Conservation (phyloP, 2,329 filamentous ascomycete species). For the Sarocladium brachiariae region DNA sequence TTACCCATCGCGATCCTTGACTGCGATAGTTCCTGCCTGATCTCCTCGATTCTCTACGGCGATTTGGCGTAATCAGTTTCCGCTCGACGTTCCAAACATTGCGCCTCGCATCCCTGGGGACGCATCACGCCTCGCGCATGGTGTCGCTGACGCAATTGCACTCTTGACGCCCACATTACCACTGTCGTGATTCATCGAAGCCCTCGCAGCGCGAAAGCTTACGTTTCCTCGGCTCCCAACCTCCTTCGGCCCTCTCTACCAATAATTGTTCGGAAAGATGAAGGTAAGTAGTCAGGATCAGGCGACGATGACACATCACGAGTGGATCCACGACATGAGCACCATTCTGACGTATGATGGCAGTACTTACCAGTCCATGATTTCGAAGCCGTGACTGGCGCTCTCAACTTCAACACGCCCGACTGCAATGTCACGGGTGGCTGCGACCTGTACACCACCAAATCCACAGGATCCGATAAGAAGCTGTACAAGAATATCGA, state of each 20-base stretch:
- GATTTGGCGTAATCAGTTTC: too few species aligned
- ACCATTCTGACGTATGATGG: neutral
- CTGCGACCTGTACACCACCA: constrained; percentile 96
- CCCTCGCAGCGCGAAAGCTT: neutral
- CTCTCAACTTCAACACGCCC: constrained; percentile 90
- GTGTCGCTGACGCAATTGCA: constrained; percentile 25
- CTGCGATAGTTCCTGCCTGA: neutral
- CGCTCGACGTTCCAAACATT: too few species aligned
- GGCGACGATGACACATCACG: constrained; percentile 4
- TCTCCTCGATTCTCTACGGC: neutral
- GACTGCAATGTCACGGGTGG: constrained; percentile 89
- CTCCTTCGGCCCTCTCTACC: neutral
- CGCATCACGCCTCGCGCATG: constrained; percentile 26
- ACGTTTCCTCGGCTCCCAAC: neutral
- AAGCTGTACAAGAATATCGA: constrained; percentile 97
- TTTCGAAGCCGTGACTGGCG: constrained; percentile 85
- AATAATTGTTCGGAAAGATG: constrained; percentile 22
- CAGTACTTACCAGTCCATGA: constrained; percentile 89
- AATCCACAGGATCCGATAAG: constrained; percentile 91
- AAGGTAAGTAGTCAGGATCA: constrained; percentile 26
- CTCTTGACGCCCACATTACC: constrained; percentile 7
- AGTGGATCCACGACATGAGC: neutral
- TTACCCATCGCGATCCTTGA: too few species aligned
- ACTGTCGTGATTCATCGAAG: neutral
- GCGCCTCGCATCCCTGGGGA: too few species aligned